These are phyloP conservation scores for Batkoa obscura DNA, from an alignment of 371 early-diverging fungal genomes.

Conservation along the genomic window DNA sequence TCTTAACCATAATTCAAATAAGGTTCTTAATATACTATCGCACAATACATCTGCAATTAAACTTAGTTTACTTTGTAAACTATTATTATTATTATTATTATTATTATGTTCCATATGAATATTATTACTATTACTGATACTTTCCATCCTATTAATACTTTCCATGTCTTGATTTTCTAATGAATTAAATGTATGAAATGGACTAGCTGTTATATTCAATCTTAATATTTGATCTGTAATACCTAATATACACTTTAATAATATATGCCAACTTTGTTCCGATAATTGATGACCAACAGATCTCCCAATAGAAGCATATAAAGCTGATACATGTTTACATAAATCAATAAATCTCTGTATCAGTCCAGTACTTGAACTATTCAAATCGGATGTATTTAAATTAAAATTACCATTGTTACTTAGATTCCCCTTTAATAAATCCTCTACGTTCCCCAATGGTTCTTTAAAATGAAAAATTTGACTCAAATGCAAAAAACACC, in stretches of 20 bases:
- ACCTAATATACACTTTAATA: not conserved
- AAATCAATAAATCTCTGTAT: not conserved
- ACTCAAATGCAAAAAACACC: not conserved
- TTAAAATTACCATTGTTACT: too few relatives aligned
- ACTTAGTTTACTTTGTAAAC: too few relatives aligned
- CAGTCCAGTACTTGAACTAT: not conserved
- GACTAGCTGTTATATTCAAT: not conserved
- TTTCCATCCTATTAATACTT: too few relatives aligned
- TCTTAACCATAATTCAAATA: not conserved
- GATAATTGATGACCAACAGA: not conserved
- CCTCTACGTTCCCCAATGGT: not conserved
- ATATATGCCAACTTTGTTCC: not conserved
- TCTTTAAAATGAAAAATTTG: not conserved
- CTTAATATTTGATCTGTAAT: not conserved
- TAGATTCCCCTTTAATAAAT: too few relatives aligned
- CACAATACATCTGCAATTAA: not conserved
- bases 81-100: too few relatives aligned
- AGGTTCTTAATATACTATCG: not conserved
- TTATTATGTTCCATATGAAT: too few relatives aligned
- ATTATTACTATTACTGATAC: too few relatives aligned
- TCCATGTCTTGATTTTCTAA: too few relatives aligned
- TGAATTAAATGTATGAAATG: not conserved
- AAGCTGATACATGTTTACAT: not conserved
- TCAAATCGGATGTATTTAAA: too few relatives aligned
- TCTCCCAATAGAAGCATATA: not conserved